Conservation (phyloP, 805 yeast species). For the Grigorovia transvaalensis region DNA sequence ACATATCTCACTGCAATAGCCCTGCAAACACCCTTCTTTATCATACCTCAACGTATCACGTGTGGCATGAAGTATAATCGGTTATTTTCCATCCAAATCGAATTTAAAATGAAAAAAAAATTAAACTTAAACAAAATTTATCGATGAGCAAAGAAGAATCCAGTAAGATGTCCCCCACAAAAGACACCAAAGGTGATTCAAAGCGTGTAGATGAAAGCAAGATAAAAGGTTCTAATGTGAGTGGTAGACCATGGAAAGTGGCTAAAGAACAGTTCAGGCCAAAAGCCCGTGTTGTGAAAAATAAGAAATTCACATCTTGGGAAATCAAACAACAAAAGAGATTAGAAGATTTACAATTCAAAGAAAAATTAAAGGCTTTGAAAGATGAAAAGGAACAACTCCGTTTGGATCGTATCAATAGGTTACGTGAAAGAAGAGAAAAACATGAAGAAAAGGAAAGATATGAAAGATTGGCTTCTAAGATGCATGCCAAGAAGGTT, state of each 20-base stretch:
- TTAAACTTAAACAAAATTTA: too few relatives aligned
- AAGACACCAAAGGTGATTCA: slow-evolving; percentile 1
- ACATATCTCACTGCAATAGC: background rate
- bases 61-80: background rate
- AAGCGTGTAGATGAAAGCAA: slow-evolving; percentile 3
- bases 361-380: slow-evolving; percentile 57
- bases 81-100: background rate
- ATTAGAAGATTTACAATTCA: slow-evolving; percentile 53
- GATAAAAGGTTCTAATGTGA: slow-evolving; percentile 40
- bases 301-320: slow-evolving; percentile 42
- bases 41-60: background rate
- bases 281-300: slow-evolving; percentile 46
- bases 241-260: slow-evolving; percentile 66
- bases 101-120: background rate
- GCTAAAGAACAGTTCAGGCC: slow-evolving; percentile 60
- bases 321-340: slow-evolving; percentile 56
- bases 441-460: slow-evolving; percentile 84
- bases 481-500: slow-evolving; percentile 86
- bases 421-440: slow-evolving; percentile 62
- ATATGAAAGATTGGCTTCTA: slow-evolving; percentile 67
- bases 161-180: background rate
- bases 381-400: slow-evolving; percentile 67
- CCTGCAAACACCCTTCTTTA: background rate
- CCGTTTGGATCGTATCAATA: slow-evolving; percentile 43
- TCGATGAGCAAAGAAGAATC: background rate